A percentile compares a stretch with the other conserved stretches of the same genome.
These are phyloP conservation scores for Penicillium goetzii DNA, from an alignment of 495 filamentous ascomycete species.

Conservation along the genomic window DNA sequence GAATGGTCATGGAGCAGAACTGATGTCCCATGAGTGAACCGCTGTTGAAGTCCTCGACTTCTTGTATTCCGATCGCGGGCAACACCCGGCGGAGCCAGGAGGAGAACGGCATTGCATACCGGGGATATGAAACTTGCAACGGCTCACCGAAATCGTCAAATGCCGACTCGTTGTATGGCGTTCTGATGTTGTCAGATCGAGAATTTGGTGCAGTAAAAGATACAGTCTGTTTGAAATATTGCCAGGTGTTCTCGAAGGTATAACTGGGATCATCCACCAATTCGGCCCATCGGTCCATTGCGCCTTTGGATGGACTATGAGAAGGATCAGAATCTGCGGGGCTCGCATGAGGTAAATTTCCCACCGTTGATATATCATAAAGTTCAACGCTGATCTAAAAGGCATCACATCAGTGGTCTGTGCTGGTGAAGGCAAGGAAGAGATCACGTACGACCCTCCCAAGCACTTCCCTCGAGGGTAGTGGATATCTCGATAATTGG, in stretches of 20 bases:
- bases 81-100: constrained; percentile 36
- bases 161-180: constrained; percentile 30
- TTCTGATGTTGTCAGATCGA: constrained; percentile 26
- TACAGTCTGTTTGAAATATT: constrained; percentile 44
- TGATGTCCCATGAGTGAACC: constrained; percentile 43
- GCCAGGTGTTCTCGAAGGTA: constrained; percentile 44
- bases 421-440: not conserved
- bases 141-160: constrained; percentile 33
- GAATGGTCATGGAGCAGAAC: constrained; percentile 43
- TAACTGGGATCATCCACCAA: constrained; percentile 51
- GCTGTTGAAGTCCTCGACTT: constrained; percentile 35
- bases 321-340: not conserved
- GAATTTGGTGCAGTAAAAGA: constrained; percentile 34
- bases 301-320: constrained; percentile 39
- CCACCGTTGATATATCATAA: constrained; percentile 46
- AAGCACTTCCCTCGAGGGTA: constrained; percentile 44
- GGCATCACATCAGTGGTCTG: not conserved
- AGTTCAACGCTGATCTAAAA: constrained; percentile 37
- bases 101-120: constrained; percentile 37
- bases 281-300: constrained; percentile 51
- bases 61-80: constrained; percentile 31
- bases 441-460: constrained; percentile 41
- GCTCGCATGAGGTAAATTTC: not conserved
- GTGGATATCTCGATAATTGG: constrained; percentile 43
- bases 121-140: constrained; percentile 41